phyloP scores from a whole-genome alignment of 2,329 filamentous ascomycete species.

The Paecilomyces sp. region DNA sequence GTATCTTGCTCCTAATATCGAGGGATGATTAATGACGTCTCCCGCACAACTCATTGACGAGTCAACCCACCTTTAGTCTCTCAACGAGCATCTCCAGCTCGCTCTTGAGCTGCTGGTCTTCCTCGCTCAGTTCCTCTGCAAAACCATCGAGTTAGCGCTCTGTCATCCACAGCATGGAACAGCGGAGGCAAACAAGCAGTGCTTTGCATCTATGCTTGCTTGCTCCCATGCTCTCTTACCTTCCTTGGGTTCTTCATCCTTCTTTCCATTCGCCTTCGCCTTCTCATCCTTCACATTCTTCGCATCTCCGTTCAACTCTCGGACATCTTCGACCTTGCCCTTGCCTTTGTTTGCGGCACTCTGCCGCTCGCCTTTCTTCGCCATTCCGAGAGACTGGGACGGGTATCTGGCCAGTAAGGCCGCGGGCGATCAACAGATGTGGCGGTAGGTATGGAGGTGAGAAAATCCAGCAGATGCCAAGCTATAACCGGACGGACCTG shows the following conservation, averaged over 20 bases:
- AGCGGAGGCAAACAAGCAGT: not conserved
- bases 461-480: not conserved
- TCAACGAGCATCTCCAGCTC: constrained; percentile 98
- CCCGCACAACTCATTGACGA: not conserved
- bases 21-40: constrained; percentile 19
- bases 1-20: constrained; percentile 67
- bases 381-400: constrained; percentile 54
- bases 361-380: constrained; percentile 83
- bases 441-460: not conserved
- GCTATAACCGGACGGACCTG: not conserved
- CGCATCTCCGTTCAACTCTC: constrained; percentile 52
- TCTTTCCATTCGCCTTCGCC: constrained; percentile 59
- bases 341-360: constrained; percentile 91
- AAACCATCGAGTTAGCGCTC: constrained; percentile 24
- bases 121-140: constrained; percentile 88
- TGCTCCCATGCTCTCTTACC: constrained; percentile 35
- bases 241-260: constrained; percentile 62
- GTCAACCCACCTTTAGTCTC: constrained; percentile 65
- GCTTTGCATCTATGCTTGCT: not conserved
- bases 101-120: constrained; percentile 96
- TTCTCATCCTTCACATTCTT: constrained; percentile 61
- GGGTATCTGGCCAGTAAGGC: constrained; percentile 23
- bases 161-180: constrained; percentile 18
- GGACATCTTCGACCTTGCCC: constrained; percentile 71
- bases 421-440: constrained; percentile 7